phyloP scores from a whole-genome alignment of 306 rosid genomes.

The Crotalaria pallida region DNA sequence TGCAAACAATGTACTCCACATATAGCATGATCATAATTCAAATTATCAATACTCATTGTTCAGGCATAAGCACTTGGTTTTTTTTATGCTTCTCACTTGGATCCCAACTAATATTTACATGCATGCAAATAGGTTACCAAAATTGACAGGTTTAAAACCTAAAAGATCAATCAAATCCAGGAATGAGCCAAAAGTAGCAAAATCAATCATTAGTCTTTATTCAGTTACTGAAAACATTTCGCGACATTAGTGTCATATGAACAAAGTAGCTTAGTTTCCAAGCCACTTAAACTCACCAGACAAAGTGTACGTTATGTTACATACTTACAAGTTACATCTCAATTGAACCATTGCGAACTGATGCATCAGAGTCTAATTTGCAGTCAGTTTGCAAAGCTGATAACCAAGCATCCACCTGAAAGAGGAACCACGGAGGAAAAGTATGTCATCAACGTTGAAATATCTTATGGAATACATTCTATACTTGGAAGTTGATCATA shows the following conservation, averaged over 20 bases:
- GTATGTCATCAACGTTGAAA: not conserved
- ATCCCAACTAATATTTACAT: slow-evolving; percentile 1
- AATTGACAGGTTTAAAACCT: not conserved
- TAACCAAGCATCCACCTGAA: slow-evolving; percentile 82
- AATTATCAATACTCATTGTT: not conserved
- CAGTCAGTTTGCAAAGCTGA: slow-evolving; percentile 52
- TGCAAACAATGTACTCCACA: not conserved
- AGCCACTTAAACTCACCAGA: slow-evolving; percentile 30
- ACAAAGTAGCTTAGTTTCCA: slow-evolving; percentile 20
- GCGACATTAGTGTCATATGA: slow-evolving; percentile 12
- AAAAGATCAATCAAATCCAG: not conserved
- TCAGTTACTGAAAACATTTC: slow-evolving; percentile 10
- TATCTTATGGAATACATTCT: slow-evolving; percentile 6
- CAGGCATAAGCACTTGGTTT: not conserved
- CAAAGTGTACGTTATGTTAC: slow-evolving; percentile 1
- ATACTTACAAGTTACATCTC: too few relatives aligned
- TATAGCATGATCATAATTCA: not conserved
- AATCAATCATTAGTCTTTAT: not conserved
- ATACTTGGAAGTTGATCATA: not conserved
- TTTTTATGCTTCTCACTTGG: not conserved
- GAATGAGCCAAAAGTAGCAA: slow-evolving; percentile 13
- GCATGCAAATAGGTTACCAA: not conserved
- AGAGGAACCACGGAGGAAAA: slow-evolving; percentile 13
- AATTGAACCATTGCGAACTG: slow-evolving; percentile 27
- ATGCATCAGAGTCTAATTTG: slow-evolving; percentile 42